Conservation (phyloP, 2,329 filamentous ascomycete genomes). For the Dendryphion nanum region DNA sequence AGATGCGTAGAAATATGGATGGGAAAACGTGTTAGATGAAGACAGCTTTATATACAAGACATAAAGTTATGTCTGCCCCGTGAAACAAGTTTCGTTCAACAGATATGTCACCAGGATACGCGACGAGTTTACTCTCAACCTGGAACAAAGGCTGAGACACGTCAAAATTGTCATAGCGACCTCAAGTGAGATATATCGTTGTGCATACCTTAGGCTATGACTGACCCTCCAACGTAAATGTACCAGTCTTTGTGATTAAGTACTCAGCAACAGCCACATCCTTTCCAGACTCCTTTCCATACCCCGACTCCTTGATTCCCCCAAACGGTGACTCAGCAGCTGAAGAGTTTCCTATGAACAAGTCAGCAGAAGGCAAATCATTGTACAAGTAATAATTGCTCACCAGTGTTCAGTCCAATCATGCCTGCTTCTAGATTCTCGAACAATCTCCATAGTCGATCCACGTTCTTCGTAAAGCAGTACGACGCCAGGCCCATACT, state of each 20-base stretch:
- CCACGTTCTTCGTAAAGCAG: constrained; percentile 66
- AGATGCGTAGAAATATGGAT: no score
- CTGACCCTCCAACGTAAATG: constrained; percentile 54
- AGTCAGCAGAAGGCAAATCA: constrained; percentile 6
- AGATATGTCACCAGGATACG: no score
- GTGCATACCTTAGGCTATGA: no score
- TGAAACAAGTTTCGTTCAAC: no score
- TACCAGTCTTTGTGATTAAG: constrained; percentile 64
- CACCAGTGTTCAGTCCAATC: constrained; percentile 64
- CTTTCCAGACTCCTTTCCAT: constrained; percentile 67
- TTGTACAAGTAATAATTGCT: constrained; percentile 6
- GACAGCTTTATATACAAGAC: no score
- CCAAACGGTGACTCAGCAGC: constrained; percentile 67
- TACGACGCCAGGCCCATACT: constrained; percentile 66
- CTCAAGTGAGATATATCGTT: no score
- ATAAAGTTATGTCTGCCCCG: no score
- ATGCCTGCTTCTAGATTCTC: constrained; percentile 69
- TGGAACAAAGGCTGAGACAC: no score
- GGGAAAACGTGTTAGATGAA: no score
- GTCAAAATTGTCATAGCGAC: no score
- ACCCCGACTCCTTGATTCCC: constrained; percentile 66
- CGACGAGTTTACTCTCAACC: no score
- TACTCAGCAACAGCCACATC: constrained; percentile 65
- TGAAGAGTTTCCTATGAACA: constrained; percentile 55
- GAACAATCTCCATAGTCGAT: constrained; percentile 63